These are phyloP conservation scores for Herpetomonas samuelpessoai DNA, from an alignment of 208 protist species.

Conservation along the genomic window DNA sequence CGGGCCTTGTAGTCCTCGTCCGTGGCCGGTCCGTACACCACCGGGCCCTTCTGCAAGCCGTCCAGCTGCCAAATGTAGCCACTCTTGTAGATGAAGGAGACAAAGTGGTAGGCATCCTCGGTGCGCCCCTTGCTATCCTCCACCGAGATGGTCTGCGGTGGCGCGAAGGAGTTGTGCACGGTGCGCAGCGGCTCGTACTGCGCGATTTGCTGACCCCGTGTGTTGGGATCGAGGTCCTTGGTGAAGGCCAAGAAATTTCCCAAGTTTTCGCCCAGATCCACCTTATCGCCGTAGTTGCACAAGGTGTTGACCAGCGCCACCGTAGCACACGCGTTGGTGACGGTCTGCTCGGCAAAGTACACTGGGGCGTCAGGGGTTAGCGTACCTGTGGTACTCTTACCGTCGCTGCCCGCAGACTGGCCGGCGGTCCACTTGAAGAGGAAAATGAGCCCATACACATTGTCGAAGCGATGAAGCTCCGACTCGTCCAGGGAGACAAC, in stretches of 20 bases:
- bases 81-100: constrained; percentile 92
- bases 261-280: constrained; percentile 92
- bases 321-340: constrained; percentile 98
- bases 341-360: constrained; percentile 96
- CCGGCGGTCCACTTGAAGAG: constrained; percentile 94
- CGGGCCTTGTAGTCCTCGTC: constrained; percentile 62
- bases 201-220: constrained; percentile 71
- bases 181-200: constrained; percentile 84
- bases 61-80: constrained; percentile 97
- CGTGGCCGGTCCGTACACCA: constrained; percentile 70
- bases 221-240: constrained; percentile 54
- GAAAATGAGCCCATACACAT: constrained; percentile 96
- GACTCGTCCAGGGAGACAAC: constrained; percentile 89
- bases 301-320: constrained; percentile 97
- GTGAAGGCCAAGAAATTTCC: constrained; percentile 81
- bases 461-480: constrained; percentile 34
- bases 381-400: constrained; percentile 15
- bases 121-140: constrained; percentile 19
- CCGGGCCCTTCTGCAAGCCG: constrained; percentile 93
- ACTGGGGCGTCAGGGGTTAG: constrained; percentile 59
- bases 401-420: constrained; percentile 14
- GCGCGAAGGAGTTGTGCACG: constrained; percentile 96
- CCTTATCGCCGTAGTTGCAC: constrained; percentile 81
- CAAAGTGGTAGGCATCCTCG: constrained; percentile 97
- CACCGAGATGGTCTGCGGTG: constrained; percentile 58